Conservation (phyloP, 192 early-diverging fungal genomes). For the Backusella liffmaniae region DNA sequence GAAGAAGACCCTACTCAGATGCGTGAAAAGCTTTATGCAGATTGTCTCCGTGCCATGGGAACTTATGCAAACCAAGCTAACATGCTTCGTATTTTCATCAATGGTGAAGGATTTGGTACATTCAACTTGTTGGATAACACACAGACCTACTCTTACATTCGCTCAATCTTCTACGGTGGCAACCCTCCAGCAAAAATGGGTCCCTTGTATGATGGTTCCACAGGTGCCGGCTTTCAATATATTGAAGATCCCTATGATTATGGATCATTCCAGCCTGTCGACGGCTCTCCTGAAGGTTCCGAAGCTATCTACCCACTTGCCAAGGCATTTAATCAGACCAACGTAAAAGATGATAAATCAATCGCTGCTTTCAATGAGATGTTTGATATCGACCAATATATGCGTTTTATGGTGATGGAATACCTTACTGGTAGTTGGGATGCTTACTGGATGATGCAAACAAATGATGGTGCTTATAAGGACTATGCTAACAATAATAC, state of each 20-base stretch:
- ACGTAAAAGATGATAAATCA: constrained; percentile 34
- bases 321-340: constrained; percentile 22
- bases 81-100: constrained; percentile 47
- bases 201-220: constrained; percentile 45
- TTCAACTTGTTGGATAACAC: constrained; percentile 50
- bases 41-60: constrained; percentile 45
- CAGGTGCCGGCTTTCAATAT: constrained; percentile 43
- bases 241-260: constrained; percentile 12
- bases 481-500: constrained; percentile 32
- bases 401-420: constrained; percentile 51
- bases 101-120: constrained; percentile 41
- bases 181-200: constrained; percentile 35
- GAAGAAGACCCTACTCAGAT: constrained; percentile 54
- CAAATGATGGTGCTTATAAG: constrained; percentile 45
- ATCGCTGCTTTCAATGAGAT: constrained; percentile 23
- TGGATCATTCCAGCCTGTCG: constrained; percentile 27
- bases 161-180: constrained; percentile 41
- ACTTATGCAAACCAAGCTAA: constrained; percentile 45
- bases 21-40: constrained; percentile 51
- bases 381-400: constrained; percentile 40
- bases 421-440: constrained; percentile 50
- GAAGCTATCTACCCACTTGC: constrained; percentile 25
- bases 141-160: constrained; percentile 39
- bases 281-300: constrained; percentile 17
- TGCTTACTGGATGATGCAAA: constrained; percentile 46